Base-by-base conservation (phyloP, 1,284 basidiomycete genomes). In the Leucoagaricus sp. region DNA sequence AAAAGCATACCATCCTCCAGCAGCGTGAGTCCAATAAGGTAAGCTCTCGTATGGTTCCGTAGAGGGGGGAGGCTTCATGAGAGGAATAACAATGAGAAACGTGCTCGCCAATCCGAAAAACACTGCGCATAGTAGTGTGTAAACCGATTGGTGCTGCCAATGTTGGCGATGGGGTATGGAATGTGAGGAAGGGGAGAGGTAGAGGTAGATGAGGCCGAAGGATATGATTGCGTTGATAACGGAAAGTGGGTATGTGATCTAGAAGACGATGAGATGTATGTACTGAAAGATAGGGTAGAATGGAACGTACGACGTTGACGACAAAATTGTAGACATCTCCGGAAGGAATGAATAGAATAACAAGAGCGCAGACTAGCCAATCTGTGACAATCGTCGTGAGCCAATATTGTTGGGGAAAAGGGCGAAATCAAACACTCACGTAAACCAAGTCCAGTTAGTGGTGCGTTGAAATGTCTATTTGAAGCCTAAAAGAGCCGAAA, bases 1-100 rank as follows among this genome's bases (percentile, higher is more conserved):
- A 55, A 75, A 72, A n/a, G 73, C 67, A 4, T 62, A 64, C 72
- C 73, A 75, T 2, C 73, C 73, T 8, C 61, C 72, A 1, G 70
- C 65, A 7, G 70, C 74, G 45, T 72, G 71, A 2, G 69, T 71
- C 73, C 72, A 75, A 51, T 74, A 75, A 0, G 73, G 74, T 9
- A 74, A 61, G 13, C 53, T 33, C 1, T 58, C 45, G 46, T 75
- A 75, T 1, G 70, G 71, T 40, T 68, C 66, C 4, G 60, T 64
- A 8, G 66, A 69, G 0, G 63, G 56, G 1, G 71, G 70, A 3
- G 72, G 71, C n/a, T 52, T 57, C 7, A 64, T 63, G 31, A 75
- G 61, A 13, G 73, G 73, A 4, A 70, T 69, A 31, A 73, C 41
- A 51, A 73, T 67, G 8, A 75, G 63, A 58, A 76, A 74, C 10